These are phyloP conservation scores for Dictyostelium brefeldianum DNA, from an alignment of 78 protist species.

Conservation along the genomic window DNA sequence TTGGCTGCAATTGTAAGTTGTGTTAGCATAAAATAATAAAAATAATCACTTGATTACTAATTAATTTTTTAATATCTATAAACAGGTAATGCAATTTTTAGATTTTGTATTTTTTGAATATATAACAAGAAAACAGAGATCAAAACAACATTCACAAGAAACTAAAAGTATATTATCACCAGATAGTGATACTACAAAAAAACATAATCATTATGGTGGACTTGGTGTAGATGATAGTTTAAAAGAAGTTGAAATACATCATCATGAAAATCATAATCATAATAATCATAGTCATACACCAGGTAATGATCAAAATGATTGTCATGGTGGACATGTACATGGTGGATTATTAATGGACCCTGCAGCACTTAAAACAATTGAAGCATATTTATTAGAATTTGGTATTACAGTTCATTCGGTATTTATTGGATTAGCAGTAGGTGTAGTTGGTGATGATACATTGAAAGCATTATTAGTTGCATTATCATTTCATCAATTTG, in stretches of 20 bases:
- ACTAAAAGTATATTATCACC: not conserved
- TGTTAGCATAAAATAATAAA: too few species aligned
- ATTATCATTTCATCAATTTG: constrained; percentile 75
- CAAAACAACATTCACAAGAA: not conserved
- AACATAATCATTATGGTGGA: too few species aligned
- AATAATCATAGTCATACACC: not conserved
- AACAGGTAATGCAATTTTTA: not conserved
- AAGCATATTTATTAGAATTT: constrained; percentile 57
- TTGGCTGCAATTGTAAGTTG: constrained; percentile 12
- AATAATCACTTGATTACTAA: too few species aligned
- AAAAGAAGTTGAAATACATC: not conserved
- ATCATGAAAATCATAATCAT: not conserved
- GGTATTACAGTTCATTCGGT: constrained; percentile 75
- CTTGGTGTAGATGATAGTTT: too few species aligned
- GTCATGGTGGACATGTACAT: constrained; percentile 32
- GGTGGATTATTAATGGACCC: constrained; percentile 1
- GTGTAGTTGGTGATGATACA: not conserved
- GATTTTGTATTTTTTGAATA: not conserved
- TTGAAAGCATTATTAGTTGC: constrained; percentile 56
- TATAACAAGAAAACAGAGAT: constrained; percentile 13
- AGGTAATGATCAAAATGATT: not conserved
- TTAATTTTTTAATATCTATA: too few species aligned
- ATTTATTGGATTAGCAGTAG: constrained; percentile 76
- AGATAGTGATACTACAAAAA: not conserved
- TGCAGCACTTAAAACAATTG: constrained; percentile 6